Evolutionary conservation across 169 alveolate species (phyloP), one percentile per base, ranked within the genome.

Genomic region (Cyclospora cayetanensis): DNA sequence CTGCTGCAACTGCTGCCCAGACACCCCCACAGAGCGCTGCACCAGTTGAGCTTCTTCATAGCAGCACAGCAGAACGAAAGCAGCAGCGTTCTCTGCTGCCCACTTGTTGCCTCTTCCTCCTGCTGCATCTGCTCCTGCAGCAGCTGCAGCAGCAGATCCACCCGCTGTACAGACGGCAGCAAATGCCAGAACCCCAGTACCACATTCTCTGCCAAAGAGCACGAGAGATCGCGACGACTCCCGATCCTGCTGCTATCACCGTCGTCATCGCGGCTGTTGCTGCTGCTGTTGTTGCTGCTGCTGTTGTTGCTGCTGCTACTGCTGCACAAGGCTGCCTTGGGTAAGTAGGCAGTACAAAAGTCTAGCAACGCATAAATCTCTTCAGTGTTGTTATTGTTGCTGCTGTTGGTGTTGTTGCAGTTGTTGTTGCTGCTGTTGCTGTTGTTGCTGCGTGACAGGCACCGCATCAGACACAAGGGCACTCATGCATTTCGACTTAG

Each of bases 21-120:
- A 41, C 34, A 25, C 43, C 39, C 34, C 41, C 55, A 46, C 55
- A 46, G 55, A 7, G 22, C 77, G 77, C 77, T 65, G 37, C 37
- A 0, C 77, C 77, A 65, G 39, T 65, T 65, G 0, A 65, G 2
- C 39, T 65, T 65, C 77, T 65, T 65, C 77, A 65, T 65, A 25
- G 77, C 77, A 25, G 77, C 77, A 41, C 77, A 65, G 77, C 77
- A 65, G 18, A 65, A 65, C 2, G 77, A 25, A 65, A 65, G 77
- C 25, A 65, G 77, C 25, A 65, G 77, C 25, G 77, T 65, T 65
- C 31, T 35, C 77, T 65, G 77, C 77, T 65, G 41, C 77, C 31
- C 77, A 18, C 43, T 65, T 7, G 31, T 35, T n/a, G 15, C 41
- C 18, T 65, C 77, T 7, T 46, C 55, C 7, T 15, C 22, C 55